Evolutionary conservation across 106 monocot species (phyloP), one percentile per base, ranked within the genome.

Genomic region (Acorus calamus): DNA sequence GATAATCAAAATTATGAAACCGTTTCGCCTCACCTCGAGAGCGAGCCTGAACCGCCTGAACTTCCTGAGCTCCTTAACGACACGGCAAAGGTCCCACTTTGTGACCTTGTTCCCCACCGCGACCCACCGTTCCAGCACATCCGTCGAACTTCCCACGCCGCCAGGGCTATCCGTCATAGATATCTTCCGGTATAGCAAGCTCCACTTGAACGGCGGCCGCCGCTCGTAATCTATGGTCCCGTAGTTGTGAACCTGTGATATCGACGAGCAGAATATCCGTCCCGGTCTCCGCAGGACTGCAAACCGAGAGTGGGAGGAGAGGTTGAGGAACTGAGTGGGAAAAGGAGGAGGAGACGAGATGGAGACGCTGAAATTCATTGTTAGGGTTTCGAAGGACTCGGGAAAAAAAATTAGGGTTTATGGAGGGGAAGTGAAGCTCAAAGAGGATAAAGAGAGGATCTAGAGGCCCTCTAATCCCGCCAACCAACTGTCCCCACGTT

Each of bases 81-180:
- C 82, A 6, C 90, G 87, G 70, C 82, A 91, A 44, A 91, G 60
- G 42, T 85, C 80, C 87, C 90, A 91, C 70, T 91, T 91, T 44
- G 68, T 57, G 45, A 96, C 75, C 73, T 64, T 70, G 72, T 62
- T 71, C 57, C 42, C 81, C 65, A 77, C 79, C 45, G 45, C 73
- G 49, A 85, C 93, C 80, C 88, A 93, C 46, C 44, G 65, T 10
- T 83, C 83, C 12, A 93, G 68, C 28, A 76, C 80, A 7, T 14
- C 52, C 10, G 64, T 55, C 14, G 76, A 52, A 2, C 77, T 1
- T 28, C 28, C 28, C 28, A 0, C 77, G 42, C 47, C 53, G 14
- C 45, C 61, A 49, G 78, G 77, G 62, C 70, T 58, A 53, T 76
- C 74, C 76, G 66, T 79, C 41, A 68, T 67, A 8, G 87, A 70